phyloP scores from a whole-genome alignment of 345 rosid genomes.

The Populus ilicifolia region DNA sequence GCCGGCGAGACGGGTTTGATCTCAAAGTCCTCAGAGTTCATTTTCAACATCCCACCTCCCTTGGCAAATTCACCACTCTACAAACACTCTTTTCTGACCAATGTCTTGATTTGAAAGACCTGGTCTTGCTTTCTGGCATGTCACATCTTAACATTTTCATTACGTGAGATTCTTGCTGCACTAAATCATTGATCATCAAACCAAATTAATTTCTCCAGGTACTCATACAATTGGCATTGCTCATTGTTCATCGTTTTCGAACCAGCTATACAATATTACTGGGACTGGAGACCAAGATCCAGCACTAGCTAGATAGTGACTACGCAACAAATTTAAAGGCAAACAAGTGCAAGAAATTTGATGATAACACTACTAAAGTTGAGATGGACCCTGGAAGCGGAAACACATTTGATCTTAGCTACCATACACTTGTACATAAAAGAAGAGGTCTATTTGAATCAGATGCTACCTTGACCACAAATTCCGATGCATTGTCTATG shows the following conservation, averaged over 20 bases:
- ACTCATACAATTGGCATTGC: constrained; percentile 78
- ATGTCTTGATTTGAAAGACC: constrained; percentile 60
- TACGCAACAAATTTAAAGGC: constrained; percentile 62
- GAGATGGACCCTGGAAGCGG: constrained; percentile 85
- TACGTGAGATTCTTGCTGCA: neutral
- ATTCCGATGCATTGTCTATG: constrained; percentile 37
- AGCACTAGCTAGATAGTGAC: constrained; percentile 50
- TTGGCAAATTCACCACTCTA: constrained; percentile 47
- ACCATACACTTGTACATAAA: constrained; percentile 44
- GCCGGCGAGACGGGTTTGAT: constrained; percentile 61
- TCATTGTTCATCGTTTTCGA: constrained; percentile 54
- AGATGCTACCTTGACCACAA: constrained; percentile 55
- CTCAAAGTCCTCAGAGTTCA: constrained; percentile 55
- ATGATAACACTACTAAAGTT: constrained; percentile 49
- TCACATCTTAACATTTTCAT: neutral
- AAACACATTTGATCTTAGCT: constrained; percentile 64
- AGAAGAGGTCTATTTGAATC: constrained; percentile 72
- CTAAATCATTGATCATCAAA: neutral
- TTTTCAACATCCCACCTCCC: constrained; percentile 51
- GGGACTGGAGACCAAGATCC: constrained; percentile 60
- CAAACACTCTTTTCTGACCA: constrained; percentile 47
- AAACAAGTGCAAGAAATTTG: constrained; percentile 50
- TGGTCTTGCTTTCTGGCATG: constrained; percentile 40
- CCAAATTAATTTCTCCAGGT: constrained; percentile 32
- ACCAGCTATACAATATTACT: constrained; percentile 63